Percentiles rank a stretch among this genome's conserved stretches.
Evolutionary conservation across 2,329 filamentous ascomycete genomes (phyloP).

Genomic region (Rugonectria rugulosa): DNA sequence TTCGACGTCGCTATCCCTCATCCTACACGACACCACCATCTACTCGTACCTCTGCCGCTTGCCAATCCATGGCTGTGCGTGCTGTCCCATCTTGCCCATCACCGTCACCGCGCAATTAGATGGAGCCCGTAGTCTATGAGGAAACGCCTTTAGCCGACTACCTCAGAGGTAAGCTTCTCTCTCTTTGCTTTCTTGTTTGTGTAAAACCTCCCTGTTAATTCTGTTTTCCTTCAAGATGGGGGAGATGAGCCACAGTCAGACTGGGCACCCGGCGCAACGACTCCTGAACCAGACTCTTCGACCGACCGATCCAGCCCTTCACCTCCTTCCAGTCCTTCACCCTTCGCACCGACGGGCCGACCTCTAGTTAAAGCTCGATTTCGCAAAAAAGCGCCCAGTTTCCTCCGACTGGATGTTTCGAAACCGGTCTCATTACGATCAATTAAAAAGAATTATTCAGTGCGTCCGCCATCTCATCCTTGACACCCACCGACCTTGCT

Average conservation of each 20-base stretch:
- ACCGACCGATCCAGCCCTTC: constrained; percentile 50
- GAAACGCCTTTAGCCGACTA: constrained; percentile 89
- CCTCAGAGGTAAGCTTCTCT: constrained; percentile 73
- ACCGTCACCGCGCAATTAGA: constrained; percentile 42
- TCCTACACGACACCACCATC: neutral
- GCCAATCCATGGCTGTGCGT: constrained; percentile 42
- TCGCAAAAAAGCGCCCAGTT: constrained; percentile 55
- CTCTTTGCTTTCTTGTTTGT: neutral
- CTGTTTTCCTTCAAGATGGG: constrained; percentile 49
- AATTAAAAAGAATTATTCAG: constrained; percentile 59
- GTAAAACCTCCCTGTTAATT: neutral
- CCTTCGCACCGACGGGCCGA: constrained; percentile 64
- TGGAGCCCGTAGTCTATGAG: constrained; percentile 90
- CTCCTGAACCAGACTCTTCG: constrained; percentile 44
- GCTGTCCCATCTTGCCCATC: constrained; percentile 36
- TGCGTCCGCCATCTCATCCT: constrained; percentile 43
- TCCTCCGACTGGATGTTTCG: constrained; percentile 52
- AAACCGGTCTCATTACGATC: constrained; percentile 50
- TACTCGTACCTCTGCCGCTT: constrained; percentile 16
- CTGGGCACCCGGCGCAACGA: constrained; percentile 54
- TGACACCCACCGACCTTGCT: neutral
- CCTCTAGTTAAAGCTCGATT: constrained; percentile 63
- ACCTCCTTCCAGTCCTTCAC: constrained; percentile 55
- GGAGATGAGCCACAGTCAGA: constrained; percentile 54
- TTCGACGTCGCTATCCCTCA: neutral